These are phyloP conservation scores for Seminavis robusta DNA, from an alignment of 108 stramenopile species.

Conservation along the genomic window DNA sequence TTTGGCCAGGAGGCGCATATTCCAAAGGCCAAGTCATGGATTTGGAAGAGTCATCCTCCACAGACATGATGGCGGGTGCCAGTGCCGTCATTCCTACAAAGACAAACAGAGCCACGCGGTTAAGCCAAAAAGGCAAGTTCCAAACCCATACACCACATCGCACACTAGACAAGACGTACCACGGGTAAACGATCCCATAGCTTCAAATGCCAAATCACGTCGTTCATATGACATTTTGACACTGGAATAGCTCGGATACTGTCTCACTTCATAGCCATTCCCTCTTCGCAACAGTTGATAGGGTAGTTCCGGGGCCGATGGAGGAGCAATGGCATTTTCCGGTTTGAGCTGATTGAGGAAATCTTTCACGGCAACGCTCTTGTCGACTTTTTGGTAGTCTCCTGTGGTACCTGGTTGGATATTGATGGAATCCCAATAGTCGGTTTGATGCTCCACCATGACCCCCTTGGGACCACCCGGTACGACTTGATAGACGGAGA, in stretches of 20 bases:
- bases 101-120: background rate
- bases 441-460: constrained; percentile 66
- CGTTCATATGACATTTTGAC: constrained; percentile 60
- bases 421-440: constrained; percentile 96
- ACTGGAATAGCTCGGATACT: constrained; percentile 66
- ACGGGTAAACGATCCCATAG: constrained; percentile 66
- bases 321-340: constrained; percentile 43
- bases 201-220: constrained; percentile 78
- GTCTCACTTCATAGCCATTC: constrained; percentile 74
- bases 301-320: constrained; percentile 70
- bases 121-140: background rate
- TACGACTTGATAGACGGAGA: constrained; percentile 82
- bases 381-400: constrained; percentile 63
- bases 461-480: constrained; percentile 51
- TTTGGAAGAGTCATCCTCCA: constrained; percentile 58
- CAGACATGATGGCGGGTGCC: constrained; percentile 77
- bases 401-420: constrained; percentile 40
- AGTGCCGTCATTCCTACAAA: constrained; percentile 56
- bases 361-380: constrained; percentile 57
- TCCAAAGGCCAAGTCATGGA: constrained; percentile 83
- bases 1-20: constrained; percentile 57
- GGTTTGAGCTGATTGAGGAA: constrained; percentile 79
- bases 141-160: too few species aligned
- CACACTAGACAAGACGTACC: too few species aligned
- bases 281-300: constrained; percentile 80